Evolutionary conservation across 768 basidiomycete species (phyloP).

Genomic region (Boletus tomentosulus): DNA sequence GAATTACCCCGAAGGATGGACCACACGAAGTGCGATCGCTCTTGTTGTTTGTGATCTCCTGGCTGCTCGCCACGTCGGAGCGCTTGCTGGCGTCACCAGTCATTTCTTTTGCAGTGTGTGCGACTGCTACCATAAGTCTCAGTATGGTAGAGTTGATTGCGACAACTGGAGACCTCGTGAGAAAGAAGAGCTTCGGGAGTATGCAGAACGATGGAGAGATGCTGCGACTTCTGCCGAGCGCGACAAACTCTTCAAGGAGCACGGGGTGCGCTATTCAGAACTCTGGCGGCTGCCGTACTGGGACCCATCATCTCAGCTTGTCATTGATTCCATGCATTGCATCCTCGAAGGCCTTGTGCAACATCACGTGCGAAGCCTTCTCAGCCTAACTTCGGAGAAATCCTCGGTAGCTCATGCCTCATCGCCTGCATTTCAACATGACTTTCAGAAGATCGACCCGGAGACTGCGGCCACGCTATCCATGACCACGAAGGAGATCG

Average conservation of each 20-base stretch:
- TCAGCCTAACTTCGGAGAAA: no score
- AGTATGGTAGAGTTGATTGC: constrained; percentile 5
- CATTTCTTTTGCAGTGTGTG: constrained; percentile 32
- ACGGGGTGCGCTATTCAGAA: background rate
- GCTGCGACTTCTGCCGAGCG: background rate
- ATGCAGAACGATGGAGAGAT: constrained; percentile 14
- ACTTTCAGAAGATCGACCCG: background rate
- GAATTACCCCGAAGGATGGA: constrained; percentile 12
- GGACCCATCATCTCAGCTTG: background rate
- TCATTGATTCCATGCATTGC: background rate
- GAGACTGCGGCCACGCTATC: background rate
- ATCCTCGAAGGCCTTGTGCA: background rate
- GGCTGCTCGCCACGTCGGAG: constrained; percentile 27
- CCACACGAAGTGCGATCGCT: constrained; percentile 25
- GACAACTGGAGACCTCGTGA: constrained; percentile 12
- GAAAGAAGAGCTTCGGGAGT: background rate
- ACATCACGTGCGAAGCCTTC: background rate
- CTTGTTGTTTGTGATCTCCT: constrained; percentile 35
- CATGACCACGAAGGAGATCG: background rate
- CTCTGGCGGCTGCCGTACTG: background rate
- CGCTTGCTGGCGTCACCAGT: constrained; percentile 11
- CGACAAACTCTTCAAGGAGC: background rate
- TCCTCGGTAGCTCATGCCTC: background rate
- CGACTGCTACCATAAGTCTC: constrained; percentile 17
- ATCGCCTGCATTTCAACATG: background rate